phyloP scores from a whole-genome alignment of 2,329 filamentous ascomycete species.

The Amauroascus niger region DNA sequence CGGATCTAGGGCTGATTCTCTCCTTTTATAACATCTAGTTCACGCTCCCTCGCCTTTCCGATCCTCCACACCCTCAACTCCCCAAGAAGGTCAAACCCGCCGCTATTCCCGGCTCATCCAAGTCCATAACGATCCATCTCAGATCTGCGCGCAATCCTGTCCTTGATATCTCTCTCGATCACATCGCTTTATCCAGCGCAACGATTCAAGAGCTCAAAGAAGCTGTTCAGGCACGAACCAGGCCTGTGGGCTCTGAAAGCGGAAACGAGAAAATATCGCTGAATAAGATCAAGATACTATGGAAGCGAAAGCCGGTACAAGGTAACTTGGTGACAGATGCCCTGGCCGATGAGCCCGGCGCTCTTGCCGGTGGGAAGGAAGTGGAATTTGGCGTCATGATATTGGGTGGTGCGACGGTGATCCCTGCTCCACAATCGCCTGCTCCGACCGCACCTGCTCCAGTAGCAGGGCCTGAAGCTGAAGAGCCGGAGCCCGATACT shows the following conservation, averaged over 20 bases:
- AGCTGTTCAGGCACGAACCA: conserved; percentile 52
- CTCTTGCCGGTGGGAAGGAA: conserved; percentile 32
- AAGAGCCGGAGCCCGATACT: conserved; percentile 19
- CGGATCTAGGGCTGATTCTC: background rate
- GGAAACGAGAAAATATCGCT: conserved; percentile 31
- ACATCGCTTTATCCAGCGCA: conserved; percentile 53
- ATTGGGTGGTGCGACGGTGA: conserved; percentile 57
- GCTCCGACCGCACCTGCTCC: conserved; percentile 24
- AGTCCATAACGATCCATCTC: conserved; percentile 30
- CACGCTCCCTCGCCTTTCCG: conserved; percentile 39
- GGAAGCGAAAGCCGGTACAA: conserved; percentile 73
- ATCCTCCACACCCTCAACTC: conserved; percentile 34
- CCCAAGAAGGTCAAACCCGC: conserved; percentile 33
- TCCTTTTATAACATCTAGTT: conserved; percentile 29
- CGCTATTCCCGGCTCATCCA: conserved; percentile 32
- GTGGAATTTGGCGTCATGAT: conserved; percentile 84
- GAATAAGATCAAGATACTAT: conserved; percentile 77
- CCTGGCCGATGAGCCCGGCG: conserved; percentile 46
- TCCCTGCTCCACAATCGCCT: conserved; percentile 20
- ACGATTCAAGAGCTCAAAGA: conserved; percentile 71
- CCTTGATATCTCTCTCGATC: conserved; percentile 56
- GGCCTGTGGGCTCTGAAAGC: conserved; percentile 40
- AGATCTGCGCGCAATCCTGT: conserved; percentile 61
- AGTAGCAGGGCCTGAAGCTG: conserved; percentile 12
- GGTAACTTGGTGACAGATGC: conserved; percentile 74